Evolutionary conservation across 352 stramenopile genomes (phyloP), one percentile per base, ranked within the genome.

Genomic region (Pythium brachiatum): DNA sequence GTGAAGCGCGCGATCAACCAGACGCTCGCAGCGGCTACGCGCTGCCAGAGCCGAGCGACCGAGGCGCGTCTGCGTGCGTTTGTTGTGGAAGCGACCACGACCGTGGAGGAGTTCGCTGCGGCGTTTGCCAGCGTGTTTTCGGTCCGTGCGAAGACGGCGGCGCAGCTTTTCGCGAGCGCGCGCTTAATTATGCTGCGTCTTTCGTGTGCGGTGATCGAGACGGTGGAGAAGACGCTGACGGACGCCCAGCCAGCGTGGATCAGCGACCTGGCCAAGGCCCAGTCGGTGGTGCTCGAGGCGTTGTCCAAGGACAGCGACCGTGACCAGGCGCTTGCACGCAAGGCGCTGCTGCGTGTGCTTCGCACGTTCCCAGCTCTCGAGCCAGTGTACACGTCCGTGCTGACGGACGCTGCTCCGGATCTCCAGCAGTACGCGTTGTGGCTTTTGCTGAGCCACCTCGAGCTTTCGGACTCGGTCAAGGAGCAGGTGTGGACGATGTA

Each of bases 1-100:
- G 63, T 88, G 53, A 92, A 92, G 68, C 80, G 80, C 32, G 65
- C 83, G 23, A 76, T 84, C 54, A 85, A 75, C 58, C 77, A 89
- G 59, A 76, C 79, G 43, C 66, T 94, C 47, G 54, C 59, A n/a
- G 71, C 83, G 20, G 72, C 60, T 51, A 88, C 75, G 50, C 81
- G 81, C 61, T 76, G 61, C 44, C 78, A 89, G 57, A 73, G 77
- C 41, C 81, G 81, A 65, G 69, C 71, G 26, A 76, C 85, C 7
- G 81, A 92, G 53, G 39, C 56, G 9, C 78, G 86, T 48, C 44
- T 94, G 54, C 79, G 75, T 34, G 59, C 66, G 29, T 74, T 94
- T 39, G 54, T 91, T 29, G 63, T 60, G 21, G 72, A 73, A 34
- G 70, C 75, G 1, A 61, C 65, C 29, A 21, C 54, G 2, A 41